Conservation (phyloP, 1,284 basidiomycete genomes). For the Stygiomarasmius scandens region DNA sequence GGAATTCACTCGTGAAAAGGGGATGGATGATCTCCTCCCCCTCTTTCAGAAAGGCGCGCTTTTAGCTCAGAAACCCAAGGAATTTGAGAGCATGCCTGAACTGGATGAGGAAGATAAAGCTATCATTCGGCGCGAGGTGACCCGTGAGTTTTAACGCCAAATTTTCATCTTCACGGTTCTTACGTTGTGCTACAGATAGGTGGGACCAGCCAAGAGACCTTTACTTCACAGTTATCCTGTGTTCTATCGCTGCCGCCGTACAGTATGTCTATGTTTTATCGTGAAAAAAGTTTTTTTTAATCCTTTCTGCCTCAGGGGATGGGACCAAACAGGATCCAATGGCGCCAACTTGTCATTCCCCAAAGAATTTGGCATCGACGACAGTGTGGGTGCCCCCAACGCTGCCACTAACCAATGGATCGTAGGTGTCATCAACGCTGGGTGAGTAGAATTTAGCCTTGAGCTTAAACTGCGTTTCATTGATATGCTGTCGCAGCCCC, state of each 20-base stretch:
- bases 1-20: slow-evolving; percentile 46
- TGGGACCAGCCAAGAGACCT: slow-evolving; percentile 56
- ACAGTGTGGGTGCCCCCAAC: slow-evolving; percentile 26
- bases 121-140: slow-evolving; percentile 51
- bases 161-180: neutral
- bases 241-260: slow-evolving; percentile 63
- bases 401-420: slow-evolving; percentile 45
- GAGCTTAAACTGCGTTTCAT: neutral
- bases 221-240: slow-evolving; percentile 58
- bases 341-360: slow-evolving; percentile 71
- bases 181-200: no score
- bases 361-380: slow-evolving; percentile 48
- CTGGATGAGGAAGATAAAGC: slow-evolving; percentile 55
- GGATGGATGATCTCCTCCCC: slow-evolving; percentile 46
- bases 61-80: slow-evolving; percentile 56
- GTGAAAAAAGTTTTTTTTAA: no score
- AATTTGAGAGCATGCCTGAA: slow-evolving; percentile 53
- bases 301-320: slow-evolving; percentile 41
- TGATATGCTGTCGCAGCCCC: slow-evolving; percentile 40
- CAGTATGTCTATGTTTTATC: slow-evolving; percentile 45
- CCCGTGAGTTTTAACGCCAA: slow-evolving; percentile 37
- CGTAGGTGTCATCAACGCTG: slow-evolving; percentile 49
- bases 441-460: slow-evolving; percentile 26
- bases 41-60: slow-evolving; percentile 59
- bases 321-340: slow-evolving; percentile 67